phyloP scores from a whole-genome alignment of 257 asterid species.

The Solanum bulbocastanum region DNA sequence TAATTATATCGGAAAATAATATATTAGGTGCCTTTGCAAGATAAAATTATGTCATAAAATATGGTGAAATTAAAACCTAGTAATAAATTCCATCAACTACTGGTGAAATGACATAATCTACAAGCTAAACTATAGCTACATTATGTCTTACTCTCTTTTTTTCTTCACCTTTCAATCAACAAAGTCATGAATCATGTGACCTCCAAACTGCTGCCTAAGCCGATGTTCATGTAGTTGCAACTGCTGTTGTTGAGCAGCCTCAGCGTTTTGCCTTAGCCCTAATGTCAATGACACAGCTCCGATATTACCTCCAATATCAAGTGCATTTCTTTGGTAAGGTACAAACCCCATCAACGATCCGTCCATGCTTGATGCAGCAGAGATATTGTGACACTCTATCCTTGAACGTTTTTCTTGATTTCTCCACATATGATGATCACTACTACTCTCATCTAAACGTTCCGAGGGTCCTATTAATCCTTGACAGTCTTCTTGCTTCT shows the following conservation, averaged over 20 bases:
- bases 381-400: constrained; percentile 22
- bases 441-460: background rate
- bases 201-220: constrained; percentile 22
- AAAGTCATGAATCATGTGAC: constrained; percentile 17
- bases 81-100: background rate
- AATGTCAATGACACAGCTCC: constrained; percentile 65
- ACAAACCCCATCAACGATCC: constrained; percentile 38
- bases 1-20: background rate
- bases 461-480: constrained; percentile 4
- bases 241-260: constrained; percentile 24
- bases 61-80: background rate
- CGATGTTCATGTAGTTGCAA: constrained; percentile 17
- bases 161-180: constrained; percentile 8
- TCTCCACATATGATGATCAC: constrained; percentile 28
- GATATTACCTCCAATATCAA: constrained; percentile 38
- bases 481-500: constrained; percentile 17
- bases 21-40: background rate
- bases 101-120: background rate
- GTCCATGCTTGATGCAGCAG: constrained; percentile 10
- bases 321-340: constrained; percentile 31
- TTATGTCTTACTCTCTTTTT: background rate
- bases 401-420: constrained; percentile 49
- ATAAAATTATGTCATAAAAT: background rate
- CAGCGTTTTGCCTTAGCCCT: constrained; percentile 58
- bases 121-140: background rate